Evolutionary conservation across 2,329 filamentous ascomycete genomes (phyloP).

Genomic region (Nigrospora sphaerica): DNA sequence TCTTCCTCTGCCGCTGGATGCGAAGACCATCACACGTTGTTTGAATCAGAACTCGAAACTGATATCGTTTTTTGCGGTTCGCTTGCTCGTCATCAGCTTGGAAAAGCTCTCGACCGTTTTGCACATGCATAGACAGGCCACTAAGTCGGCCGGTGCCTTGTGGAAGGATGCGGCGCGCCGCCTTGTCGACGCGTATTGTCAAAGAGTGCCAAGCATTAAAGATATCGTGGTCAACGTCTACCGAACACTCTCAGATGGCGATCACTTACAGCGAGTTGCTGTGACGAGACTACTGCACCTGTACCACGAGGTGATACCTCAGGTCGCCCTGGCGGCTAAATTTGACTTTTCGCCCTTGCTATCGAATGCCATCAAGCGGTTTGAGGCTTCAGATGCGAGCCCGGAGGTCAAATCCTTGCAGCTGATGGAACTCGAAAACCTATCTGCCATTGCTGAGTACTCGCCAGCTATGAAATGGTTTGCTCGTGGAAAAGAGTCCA

Average conservation of each 20-base stretch:
- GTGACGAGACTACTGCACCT: slow-evolving; percentile 70
- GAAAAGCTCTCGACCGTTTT: slow-evolving; percentile 66
- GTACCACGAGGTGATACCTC: slow-evolving; percentile 81
- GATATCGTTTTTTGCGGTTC: slow-evolving; percentile 75
- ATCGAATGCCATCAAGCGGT: slow-evolving; percentile 56
- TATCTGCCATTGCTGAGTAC: slow-evolving; percentile 71
- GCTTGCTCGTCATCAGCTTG: slow-evolving; percentile 71
- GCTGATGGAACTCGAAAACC: slow-evolving; percentile 70
- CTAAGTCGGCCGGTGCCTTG: slow-evolving; percentile 33
- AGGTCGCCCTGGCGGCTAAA: slow-evolving; percentile 71
- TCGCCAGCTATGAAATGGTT: slow-evolving; percentile 91
- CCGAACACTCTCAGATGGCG: slow-evolving; percentile 58
- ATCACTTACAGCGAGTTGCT: slow-evolving; percentile 70
- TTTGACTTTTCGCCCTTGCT: slow-evolving; percentile 82
- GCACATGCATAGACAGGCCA: slow-evolving; percentile 48
- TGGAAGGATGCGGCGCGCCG: slow-evolving; percentile 66
- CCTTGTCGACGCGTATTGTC: slow-evolving; percentile 67
- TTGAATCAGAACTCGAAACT: slow-evolving; percentile 71
- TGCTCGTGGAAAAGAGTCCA: slow-evolving; percentile 59
- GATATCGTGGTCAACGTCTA: slow-evolving; percentile 73
- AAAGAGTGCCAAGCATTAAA: slow-evolving; percentile 74
- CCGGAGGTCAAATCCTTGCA: slow-evolving; percentile 45
- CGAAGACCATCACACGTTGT: slow-evolving; percentile 73
- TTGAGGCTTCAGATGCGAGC: slow-evolving; percentile 48
- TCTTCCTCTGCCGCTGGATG: slow-evolving; percentile 72